phyloP scores from a whole-genome alignment of 192 early-diverging fungal species.

The Backusella tuberculispora region DNA sequence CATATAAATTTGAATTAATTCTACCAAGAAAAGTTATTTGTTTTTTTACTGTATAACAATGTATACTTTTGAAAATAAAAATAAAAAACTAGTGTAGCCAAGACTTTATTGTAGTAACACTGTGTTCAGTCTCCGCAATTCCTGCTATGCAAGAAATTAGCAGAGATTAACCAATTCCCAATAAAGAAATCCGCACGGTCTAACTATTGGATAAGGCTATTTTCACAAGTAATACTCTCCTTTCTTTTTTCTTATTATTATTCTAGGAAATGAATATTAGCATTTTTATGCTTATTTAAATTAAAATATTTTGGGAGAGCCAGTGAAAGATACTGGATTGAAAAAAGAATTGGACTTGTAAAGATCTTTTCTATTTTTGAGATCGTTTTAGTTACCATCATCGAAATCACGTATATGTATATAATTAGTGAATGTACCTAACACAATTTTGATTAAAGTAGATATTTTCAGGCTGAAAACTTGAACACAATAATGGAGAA shows the following conservation, averaged over 20 bases:
- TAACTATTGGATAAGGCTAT: neutral
- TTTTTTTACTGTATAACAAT: neutral
- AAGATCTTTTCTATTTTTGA: neutral
- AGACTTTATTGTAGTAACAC: neutral
- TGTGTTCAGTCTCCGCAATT: neutral
- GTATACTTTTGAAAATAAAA: neutral
- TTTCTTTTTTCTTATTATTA: neutral
- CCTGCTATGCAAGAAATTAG: neutral
- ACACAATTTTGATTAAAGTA: neutral
- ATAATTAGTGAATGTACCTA: neutral
- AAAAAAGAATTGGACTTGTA: neutral
- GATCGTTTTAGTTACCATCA: constrained; percentile 1
- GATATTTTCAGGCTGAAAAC: neutral
- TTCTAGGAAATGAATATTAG: no score
- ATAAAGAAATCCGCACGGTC: constrained; percentile 4
- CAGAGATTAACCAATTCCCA: neutral
- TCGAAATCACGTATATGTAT: neutral
- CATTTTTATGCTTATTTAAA: no score
- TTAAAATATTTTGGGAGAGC: no score
- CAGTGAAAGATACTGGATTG: no score
- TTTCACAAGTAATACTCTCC: neutral
- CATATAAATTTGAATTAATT: neutral
- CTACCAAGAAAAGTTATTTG: neutral
- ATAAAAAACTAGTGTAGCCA: constrained; percentile 1
- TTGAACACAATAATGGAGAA: neutral